Evolutionary conservation across 495 filamentous ascomycete genomes (phyloP).

Genomic region (Xanthoparmelia taractica): DNA sequence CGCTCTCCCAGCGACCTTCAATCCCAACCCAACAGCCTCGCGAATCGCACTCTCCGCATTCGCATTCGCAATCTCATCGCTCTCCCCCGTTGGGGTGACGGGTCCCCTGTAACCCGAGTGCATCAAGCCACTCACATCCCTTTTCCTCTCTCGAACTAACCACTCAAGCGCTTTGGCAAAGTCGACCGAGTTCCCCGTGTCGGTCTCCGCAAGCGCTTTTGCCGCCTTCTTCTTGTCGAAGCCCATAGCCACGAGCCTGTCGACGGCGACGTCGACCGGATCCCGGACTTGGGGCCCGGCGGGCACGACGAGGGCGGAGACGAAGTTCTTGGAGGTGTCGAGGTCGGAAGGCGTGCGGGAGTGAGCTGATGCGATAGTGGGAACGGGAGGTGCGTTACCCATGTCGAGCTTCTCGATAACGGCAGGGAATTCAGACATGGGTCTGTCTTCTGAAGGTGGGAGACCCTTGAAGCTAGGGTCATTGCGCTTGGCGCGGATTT

Average conservation of each 20-base stretch:
- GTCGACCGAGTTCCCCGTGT: conserved; percentile 45
- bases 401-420: conserved; percentile 31
- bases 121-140: conserved; percentile 28
- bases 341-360: conserved; percentile 17
- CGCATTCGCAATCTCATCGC: conserved; percentile 4
- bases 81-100: conserved; percentile 6
- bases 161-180: conserved; percentile 39
- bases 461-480: conserved; percentile 31
- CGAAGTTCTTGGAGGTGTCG: conserved; percentile 23
- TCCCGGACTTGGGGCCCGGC: conserved; percentile 41
- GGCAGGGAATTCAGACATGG: conserved; percentile 39
- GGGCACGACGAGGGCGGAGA: conserved; percentile 24
- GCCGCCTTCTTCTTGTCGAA: conserved; percentile 43
- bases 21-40: conserved; percentile 3
- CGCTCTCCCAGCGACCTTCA: neutral
- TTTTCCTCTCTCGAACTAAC: conserved; percentile 40
- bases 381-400: conserved; percentile 12
- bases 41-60: conserved; percentile 7
- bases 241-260: conserved; percentile 43
- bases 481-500: conserved; percentile 37
- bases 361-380: conserved; percentile 8
- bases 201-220: conserved; percentile 47
- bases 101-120: conserved; percentile 23
- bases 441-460: conserved; percentile 35
- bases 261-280: conserved; percentile 45